These are phyloP conservation scores for Hortiboletus flavorubellus DNA, from an alignment of 768 basidiomycete genomes.

Conservation along the genomic window DNA sequence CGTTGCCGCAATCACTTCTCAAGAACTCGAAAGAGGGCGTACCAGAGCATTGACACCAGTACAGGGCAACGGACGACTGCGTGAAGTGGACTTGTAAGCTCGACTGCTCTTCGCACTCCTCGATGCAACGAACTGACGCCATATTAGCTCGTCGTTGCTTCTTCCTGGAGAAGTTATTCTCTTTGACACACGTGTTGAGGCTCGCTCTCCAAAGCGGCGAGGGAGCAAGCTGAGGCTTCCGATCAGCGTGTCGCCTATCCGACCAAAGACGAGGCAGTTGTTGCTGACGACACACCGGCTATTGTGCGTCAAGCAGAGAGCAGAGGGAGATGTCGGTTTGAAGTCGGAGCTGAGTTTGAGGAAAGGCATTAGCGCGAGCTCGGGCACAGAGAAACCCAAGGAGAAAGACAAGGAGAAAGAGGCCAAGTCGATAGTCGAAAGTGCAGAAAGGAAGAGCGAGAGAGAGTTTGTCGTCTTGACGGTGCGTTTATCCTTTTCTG, in stretches of 20 bases:
- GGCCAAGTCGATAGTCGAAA: constrained; percentile 40
- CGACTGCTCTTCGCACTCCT: not conserved
- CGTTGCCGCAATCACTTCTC: constrained; percentile 32
- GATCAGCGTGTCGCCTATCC: constrained; percentile 44
- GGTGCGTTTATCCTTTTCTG: constrained; percentile 36
- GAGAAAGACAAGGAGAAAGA: constrained; percentile 44
- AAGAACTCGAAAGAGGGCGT: constrained; percentile 46
- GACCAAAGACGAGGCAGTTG: constrained; percentile 51
- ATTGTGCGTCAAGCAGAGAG: constrained; percentile 52
- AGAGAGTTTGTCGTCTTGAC: constrained; percentile 60
- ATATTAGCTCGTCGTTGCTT: constrained; percentile 36
- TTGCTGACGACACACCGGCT: constrained; percentile 56
- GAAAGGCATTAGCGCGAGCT: constrained; percentile 2
- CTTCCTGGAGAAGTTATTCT: constrained; percentile 45
- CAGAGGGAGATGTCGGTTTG: constrained; percentile 36
- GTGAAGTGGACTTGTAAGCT: constrained; percentile 46
- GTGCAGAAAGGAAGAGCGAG: constrained; percentile 52
- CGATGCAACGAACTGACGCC: not conserved
- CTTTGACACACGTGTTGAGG: constrained; percentile 53
- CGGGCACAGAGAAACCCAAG: constrained; percentile 16
- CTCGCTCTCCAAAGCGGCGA: constrained; percentile 50
- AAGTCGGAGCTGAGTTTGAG: constrained; percentile 52
- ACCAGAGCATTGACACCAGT: constrained; percentile 53
- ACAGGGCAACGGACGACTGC: constrained; percentile 40
- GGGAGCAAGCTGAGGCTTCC: constrained; percentile 54